Evolutionary conservation across 169 alveolate genomes (phyloP).

Genomic region (Plasmodium gallinaceum): DNA sequence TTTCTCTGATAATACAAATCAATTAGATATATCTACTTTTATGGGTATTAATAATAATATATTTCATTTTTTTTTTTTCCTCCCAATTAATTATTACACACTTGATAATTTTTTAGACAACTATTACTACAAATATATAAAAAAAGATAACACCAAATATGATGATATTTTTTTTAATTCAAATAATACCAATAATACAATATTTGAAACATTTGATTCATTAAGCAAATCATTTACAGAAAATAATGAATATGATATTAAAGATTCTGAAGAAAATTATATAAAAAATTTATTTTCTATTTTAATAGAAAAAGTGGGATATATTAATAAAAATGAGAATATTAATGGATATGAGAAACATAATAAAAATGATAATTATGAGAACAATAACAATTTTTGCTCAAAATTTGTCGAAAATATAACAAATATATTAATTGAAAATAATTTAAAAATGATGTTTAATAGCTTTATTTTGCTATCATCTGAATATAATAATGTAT

Average conservation of each 20-base stretch:
- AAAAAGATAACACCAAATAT: background rate
- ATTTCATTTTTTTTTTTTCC: conserved; percentile 59
- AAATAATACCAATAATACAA: conserved; percentile 7
- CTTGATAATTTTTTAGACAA: conserved; percentile 23
- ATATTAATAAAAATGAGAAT: background rate
- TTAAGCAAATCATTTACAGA: background rate
- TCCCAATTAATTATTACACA: conserved; percentile 43
- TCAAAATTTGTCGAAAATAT: conserved; percentile 30
- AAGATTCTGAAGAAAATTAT: background rate
- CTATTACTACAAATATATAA: background rate
- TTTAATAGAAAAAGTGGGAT: background rate
- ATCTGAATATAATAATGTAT: conserved; percentile 38
- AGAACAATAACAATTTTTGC: background rate
- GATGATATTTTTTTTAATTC: background rate
- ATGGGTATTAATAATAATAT: conserved; percentile 39
- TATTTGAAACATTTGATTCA: background rate
- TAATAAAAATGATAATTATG: conserved; percentile 1
- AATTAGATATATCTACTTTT: conserved; percentile 48
- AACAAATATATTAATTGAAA: conserved; percentile 34
- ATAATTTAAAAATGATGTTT: conserved; percentile 44
- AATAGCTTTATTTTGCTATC: conserved; percentile 35
- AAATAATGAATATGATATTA: background rate
- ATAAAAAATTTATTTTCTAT: background rate
- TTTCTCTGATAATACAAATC: conserved; percentile 9
- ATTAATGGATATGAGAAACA: background rate